These are phyloP conservation scores for Acanthamoeba divionensis DNA, from an alignment of 208 protist species.

Conservation along the genomic window DNA sequence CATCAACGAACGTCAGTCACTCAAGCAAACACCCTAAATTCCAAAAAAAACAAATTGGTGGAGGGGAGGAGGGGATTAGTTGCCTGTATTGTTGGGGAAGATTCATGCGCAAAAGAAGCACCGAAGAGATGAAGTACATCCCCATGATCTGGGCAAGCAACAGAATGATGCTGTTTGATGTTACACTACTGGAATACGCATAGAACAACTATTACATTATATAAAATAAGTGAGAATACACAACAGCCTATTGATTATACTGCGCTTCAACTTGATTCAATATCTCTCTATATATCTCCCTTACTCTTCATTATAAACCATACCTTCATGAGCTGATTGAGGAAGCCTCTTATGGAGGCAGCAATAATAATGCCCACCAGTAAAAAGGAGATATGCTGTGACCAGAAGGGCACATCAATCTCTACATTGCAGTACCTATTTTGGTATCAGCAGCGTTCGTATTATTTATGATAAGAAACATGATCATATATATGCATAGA, in stretches of 20 bases:
- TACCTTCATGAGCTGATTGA: slow-evolving; percentile 79
- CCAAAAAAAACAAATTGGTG: not conserved
- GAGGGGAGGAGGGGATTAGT: slow-evolving; percentile 13
- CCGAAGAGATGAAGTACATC: slow-evolving; percentile 81
- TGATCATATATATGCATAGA: not conserved
- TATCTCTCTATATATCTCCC: no score
- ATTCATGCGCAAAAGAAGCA: slow-evolving; percentile 80
- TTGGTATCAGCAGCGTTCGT: no score
- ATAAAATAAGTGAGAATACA: no score
- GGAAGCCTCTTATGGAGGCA: slow-evolving; percentile 74
- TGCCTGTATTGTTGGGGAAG: slow-evolving; percentile 75
- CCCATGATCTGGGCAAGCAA: slow-evolving; percentile 80
- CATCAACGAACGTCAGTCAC: not conserved
- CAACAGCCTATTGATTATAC: no score
- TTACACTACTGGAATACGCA: slow-evolving; percentile 69
- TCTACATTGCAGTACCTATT: slow-evolving; percentile 64
- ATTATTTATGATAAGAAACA: not conserved
- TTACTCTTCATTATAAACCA: no score
- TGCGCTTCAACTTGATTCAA: no score
- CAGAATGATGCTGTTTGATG: slow-evolving; percentile 75
- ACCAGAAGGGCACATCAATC: slow-evolving; percentile 75
- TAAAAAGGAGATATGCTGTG: slow-evolving; percentile 76
- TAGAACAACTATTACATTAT: slow-evolving; percentile 67
- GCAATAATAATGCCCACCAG: slow-evolving; percentile 77
- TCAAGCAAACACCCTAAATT: not conserved